A percentile compares a stretch with the other conserved stretches of the same genome.
These are phyloP conservation scores for Waitea zeae DNA, from an alignment of 1,284 basidiomycete species.

Conservation along the genomic window DNA sequence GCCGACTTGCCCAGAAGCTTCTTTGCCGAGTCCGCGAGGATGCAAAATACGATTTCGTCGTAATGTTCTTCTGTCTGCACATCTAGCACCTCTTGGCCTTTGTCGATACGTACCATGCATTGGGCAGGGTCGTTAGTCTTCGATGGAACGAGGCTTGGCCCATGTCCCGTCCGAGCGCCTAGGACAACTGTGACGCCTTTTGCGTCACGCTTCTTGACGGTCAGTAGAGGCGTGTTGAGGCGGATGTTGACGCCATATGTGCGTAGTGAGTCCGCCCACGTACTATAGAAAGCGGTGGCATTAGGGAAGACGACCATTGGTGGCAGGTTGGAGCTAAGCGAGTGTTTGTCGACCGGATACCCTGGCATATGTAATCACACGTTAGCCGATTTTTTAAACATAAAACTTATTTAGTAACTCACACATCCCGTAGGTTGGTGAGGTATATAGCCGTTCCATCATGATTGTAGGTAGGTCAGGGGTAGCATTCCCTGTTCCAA, in stretches of 20 bases:
- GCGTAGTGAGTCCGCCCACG: neutral
- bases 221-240: no score
- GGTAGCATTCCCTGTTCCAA: slow-evolving; percentile 4
- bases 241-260: neutral
- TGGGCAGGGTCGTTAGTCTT: no score
- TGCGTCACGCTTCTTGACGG: no score
- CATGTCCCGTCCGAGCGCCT: no score
- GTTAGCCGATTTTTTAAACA: neutral
- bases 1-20: slow-evolving; percentile 24
- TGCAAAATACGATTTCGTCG: slow-evolving; percentile 29
- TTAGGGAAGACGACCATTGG: neutral
- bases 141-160: no score
- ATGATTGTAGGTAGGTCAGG: slow-evolving; percentile 8
- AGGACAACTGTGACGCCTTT: no score
- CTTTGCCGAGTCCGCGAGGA: slow-evolving; percentile 25
- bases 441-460: slow-evolving; percentile 8
- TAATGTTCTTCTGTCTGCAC: slow-evolving; percentile 18
- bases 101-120: no score
- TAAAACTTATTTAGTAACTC: slow-evolving; percentile 1
- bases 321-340: neutral
- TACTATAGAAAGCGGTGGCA: neutral
- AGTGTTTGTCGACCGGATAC: neutral
- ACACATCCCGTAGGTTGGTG: slow-evolving; percentile 9
- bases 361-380: neutral
- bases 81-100: slow-evolving; percentile 1